phyloP scores from a whole-genome alignment of 495 filamentous ascomycete species.

The Aspergillus ostianus region DNA sequence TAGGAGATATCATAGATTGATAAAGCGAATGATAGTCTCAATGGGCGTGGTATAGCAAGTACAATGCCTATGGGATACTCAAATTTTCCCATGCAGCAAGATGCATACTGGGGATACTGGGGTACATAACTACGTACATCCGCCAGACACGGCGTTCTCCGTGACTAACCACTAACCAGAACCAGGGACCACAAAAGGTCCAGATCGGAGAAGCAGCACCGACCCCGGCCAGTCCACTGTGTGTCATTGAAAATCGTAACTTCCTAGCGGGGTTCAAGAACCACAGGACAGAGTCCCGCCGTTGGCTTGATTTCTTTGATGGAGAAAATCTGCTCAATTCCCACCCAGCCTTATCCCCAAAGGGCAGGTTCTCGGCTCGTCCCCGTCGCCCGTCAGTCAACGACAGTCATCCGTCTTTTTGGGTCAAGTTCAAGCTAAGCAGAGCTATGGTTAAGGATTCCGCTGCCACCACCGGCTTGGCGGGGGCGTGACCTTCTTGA shows the following conservation, averaged over 20 bases:
- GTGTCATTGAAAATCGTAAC: not conserved
- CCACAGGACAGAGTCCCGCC: not conserved
- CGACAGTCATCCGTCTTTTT: not conserved
- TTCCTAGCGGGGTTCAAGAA: not conserved
- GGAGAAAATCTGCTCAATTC: not conserved
- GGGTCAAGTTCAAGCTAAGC: constrained; percentile 7
- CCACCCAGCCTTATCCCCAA: not conserved
- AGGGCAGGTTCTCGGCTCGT: not conserved
- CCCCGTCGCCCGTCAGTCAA: not conserved
- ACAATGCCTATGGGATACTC: no score
- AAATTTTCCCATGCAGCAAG: no score
- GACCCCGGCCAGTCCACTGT: not conserved
- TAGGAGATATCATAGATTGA: no score
- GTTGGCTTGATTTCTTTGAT: not conserved
- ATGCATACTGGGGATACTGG: no score
- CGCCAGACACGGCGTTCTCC: no score
- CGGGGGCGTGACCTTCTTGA: not conserved
- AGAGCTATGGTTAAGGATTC: constrained; percentile 19
- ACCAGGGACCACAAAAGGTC: no score
- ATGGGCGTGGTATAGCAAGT: no score
- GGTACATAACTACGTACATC: no score
- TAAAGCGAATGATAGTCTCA: no score
- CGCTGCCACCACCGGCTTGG: not conserved
- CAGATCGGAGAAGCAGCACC: not conserved
- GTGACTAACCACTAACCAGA: no score